These are phyloP conservation scores for Kodamaea sp. DNA, from an alignment of 1,139 yeast genomes.

Conservation along the genomic window DNA sequence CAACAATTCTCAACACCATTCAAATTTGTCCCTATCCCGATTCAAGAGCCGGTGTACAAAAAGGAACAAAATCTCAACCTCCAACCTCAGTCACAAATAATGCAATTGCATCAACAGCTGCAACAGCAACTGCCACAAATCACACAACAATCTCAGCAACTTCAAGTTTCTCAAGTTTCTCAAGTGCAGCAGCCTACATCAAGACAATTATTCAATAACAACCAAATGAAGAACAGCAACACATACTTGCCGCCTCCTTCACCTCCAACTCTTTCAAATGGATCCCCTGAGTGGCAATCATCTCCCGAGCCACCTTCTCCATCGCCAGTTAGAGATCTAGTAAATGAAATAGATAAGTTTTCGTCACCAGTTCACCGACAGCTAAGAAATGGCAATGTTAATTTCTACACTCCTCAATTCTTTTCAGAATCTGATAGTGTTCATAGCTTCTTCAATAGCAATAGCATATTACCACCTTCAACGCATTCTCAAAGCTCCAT, in stretches of 20 bases:
- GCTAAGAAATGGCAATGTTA: slow-evolving; percentile 16
- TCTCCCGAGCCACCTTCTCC: slow-evolving; percentile 45
- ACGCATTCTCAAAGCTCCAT: slow-evolving; percentile 4
- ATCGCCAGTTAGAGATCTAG: slow-evolving; percentile 16
- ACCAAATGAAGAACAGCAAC: slow-evolving; percentile 18
- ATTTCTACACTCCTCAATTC: slow-evolving; percentile 40
- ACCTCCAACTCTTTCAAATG: slow-evolving; percentile 39
- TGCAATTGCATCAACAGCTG: background rate
- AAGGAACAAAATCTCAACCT: slow-evolving; percentile 9
- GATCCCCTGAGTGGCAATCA: slow-evolving; percentile 37
- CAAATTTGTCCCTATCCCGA: slow-evolving; percentile 42
- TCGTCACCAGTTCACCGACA: slow-evolving; percentile 30
- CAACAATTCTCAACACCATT: slow-evolving; percentile 10
- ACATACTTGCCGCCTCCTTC: slow-evolving; percentile 41
- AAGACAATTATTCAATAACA: background rate
- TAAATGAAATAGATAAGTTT: slow-evolving; percentile 11
- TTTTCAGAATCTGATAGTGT: slow-evolving; percentile 27
- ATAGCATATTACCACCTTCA: slow-evolving; percentile 2
- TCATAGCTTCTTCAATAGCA: slow-evolving; percentile 7
- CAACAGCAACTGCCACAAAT: too few species aligned
- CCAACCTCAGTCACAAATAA: background rate
- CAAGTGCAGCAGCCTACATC: background rate
- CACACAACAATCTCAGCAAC: slow-evolving; percentile 1
- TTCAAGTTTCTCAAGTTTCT: slow-evolving; percentile 1
- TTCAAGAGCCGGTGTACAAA: slow-evolving; percentile 31